Base-by-base conservation (phyloP, 768 basidiomycete genomes). In the Amanita brunnescens region DNA sequence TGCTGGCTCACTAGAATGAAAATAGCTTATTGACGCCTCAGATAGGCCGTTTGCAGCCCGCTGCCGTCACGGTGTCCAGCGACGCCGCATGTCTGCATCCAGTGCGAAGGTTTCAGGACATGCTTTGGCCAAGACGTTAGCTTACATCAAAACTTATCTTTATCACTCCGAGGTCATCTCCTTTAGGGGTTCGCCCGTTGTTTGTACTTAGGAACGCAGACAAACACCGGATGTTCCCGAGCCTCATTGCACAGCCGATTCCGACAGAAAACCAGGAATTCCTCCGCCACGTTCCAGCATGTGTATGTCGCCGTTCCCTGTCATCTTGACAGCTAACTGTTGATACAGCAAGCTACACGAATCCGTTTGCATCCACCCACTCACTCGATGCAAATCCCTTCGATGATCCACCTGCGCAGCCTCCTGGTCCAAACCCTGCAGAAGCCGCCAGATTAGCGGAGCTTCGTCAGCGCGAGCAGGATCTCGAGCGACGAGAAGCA, bases 361-460 rank as follows among this genome's bases (percentile, higher is more conserved):
- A 92, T 58, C 90, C 90, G 0, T 92, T 92, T 67, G 83, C 87
- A 7, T 91, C 89, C 8, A 80, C 85, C 13, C 80, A 88, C 60
- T 88, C 88, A 2, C 83, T 92, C 45, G 91, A 91, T 62, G 74
- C 80, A 50, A 94, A 94, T 66, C 91, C 91, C 1, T 94, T 94
- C 63, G 90, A 91, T 59, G 91, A 94, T 77, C 88, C 87, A 29
- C 60, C 71, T n/a, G 66, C 61, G 53, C 75, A 58, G 43, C 66
- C 47, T 29, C 3, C 26, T 64, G 70, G 62, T 55, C 53, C 65
- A 56, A 51, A 57, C 52, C 54, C 66, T 57, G 47, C 61, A 23
- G 70, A 76, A 52, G 67, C 69, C 16, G 59, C 71, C 16, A 70
- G 78, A 32, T 58, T 77, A 13, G 86, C 83, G 29, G 84, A 91